These are phyloP conservation scores for Zasmidium citrigriseum DNA, from an alignment of 2,329 filamentous ascomycete species.

Conservation along the genomic window DNA sequence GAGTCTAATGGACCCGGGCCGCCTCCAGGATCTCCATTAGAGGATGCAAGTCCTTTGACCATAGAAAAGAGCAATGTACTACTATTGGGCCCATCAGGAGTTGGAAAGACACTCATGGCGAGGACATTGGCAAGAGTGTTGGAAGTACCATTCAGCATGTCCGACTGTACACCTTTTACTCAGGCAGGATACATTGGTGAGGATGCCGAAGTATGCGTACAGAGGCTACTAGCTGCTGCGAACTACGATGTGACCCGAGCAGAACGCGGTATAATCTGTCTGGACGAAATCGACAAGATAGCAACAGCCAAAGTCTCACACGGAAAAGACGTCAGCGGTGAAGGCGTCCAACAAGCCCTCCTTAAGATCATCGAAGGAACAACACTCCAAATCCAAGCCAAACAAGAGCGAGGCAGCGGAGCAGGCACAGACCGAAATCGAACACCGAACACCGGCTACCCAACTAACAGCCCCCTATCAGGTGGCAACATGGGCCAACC, in stretches of 20 bases:
- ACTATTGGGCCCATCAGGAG: conserved; percentile 86
- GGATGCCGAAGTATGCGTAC: conserved; percentile 94
- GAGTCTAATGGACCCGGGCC: conserved; percentile 22
- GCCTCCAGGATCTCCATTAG: conserved; percentile 43
- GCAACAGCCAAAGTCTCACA: conserved; percentile 84
- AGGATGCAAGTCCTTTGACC: conserved; percentile 63
- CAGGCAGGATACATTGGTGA: conserved; percentile 98
- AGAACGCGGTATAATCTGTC: conserved; percentile 89
- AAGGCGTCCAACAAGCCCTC: conserved; percentile 94
- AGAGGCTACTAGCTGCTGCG: conserved; percentile 82
- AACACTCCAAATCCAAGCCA: conserved; percentile 87
- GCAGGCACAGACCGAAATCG: conserved; percentile 16
- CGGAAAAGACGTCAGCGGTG: conserved; percentile 90
- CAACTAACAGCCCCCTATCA: conserved; percentile 40
- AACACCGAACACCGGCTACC: conserved; percentile 27
- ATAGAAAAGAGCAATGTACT: conserved; percentile 96
- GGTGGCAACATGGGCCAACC: conserved; percentile 35
- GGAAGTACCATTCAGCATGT: conserved; percentile 94
- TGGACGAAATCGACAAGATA: conserved; percentile 98
- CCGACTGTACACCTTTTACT: conserved; percentile 93
- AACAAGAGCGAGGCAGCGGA: conserved; percentile 63
- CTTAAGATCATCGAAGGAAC: conserved; percentile 96
- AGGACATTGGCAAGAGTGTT: conserved; percentile 89
- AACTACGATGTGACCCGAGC: conserved; percentile 84
- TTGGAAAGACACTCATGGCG: conserved; percentile 94